Conservation (phyloP, 306 rosid species). For the Prinsepia uniflora region DNA sequence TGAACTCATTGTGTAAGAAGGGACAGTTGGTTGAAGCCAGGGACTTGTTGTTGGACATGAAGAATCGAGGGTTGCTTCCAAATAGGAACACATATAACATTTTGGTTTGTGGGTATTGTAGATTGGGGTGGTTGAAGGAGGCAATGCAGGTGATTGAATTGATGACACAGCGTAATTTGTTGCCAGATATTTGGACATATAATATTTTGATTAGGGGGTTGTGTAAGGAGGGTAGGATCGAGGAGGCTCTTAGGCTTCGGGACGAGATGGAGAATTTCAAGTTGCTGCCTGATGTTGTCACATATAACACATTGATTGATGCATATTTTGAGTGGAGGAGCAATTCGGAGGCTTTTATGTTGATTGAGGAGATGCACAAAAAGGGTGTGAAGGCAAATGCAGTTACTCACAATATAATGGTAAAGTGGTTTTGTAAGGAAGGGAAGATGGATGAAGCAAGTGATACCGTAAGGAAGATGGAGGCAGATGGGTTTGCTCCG, state of each 20-base stretch:
- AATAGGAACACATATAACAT: constrained; percentile 61
- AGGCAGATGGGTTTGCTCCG: constrained; percentile 61
- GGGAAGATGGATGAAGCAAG: constrained; percentile 65
- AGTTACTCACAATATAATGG: constrained; percentile 64
- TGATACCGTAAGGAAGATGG: constrained; percentile 43
- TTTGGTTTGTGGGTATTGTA: constrained; percentile 79
- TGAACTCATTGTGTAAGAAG: constrained; percentile 57
- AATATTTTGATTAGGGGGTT: constrained; percentile 64
- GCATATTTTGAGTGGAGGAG: constrained; percentile 50
- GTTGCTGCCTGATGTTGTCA: constrained; percentile 64
- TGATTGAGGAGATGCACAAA: constrained; percentile 57
- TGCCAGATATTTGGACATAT: constrained; percentile 81
- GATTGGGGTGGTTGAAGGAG: constrained; percentile 65
- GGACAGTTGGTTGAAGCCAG: constrained; percentile 51
- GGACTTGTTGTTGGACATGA: constrained; percentile 64
- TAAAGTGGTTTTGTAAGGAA: constrained; percentile 84
- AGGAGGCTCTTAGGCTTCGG: constrained; percentile 62
- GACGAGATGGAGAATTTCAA: constrained; percentile 65
- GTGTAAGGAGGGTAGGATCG: constrained; percentile 65
- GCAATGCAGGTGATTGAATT: constrained; percentile 60
- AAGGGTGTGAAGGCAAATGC: constrained; percentile 56
- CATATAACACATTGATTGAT: constrained; percentile 80
- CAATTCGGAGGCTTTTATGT: constrained; percentile 38
- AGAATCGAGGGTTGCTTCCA: constrained; percentile 47
- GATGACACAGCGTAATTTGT: constrained; percentile 45